phyloP scores from a whole-genome alignment of 2,329 filamentous ascomycete species.

The Aspergillus clavatus region DNA sequence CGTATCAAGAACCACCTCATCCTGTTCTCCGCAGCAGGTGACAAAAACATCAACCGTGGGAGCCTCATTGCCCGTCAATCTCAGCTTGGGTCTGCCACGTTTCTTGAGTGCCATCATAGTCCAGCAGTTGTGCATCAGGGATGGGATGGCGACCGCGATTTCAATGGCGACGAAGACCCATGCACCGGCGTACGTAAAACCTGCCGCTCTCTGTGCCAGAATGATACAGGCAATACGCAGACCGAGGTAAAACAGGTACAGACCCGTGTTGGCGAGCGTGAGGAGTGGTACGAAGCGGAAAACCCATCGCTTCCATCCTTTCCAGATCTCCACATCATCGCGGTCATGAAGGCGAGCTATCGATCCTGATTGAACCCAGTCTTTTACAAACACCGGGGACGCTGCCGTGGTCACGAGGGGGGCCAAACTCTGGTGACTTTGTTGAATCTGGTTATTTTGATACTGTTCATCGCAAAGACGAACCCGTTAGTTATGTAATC shows the following conservation, averaged over 20 bases:
- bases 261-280: slow-evolving; percentile 30
- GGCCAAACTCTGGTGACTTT: neutral
- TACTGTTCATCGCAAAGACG: neutral
- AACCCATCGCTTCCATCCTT: slow-evolving; percentile 34
- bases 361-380: slow-evolving; percentile 36
- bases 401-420: slow-evolving; percentile 29
- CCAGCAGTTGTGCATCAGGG: slow-evolving; percentile 55
- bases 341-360: slow-evolving; percentile 34
- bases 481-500: neutral
- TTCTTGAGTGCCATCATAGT: slow-evolving; percentile 55
- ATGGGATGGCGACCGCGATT: slow-evolving; percentile 50
- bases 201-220: slow-evolving; percentile 44
- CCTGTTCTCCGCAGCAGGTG: slow-evolving; percentile 43
- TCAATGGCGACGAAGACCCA: slow-evolving; percentile 57
- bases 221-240: slow-evolving; percentile 51
- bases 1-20: slow-evolving; percentile 40
- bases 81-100: slow-evolving; percentile 50
- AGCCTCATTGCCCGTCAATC: slow-evolving; percentile 36
- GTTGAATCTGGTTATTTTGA: neutral
- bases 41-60: slow-evolving; percentile 43
- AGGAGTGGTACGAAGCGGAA: slow-evolving; percentile 33
- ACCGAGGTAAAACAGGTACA: slow-evolving; percentile 46
- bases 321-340: slow-evolving; percentile 36
- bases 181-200: slow-evolving; percentile 45
- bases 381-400: slow-evolving; percentile 28